A percentile compares a stretch with the other conserved stretches of the same genome.
phyloP scores from a whole-genome alignment of 169 alveolate species.

The Cryptosporidium muris region DNA sequence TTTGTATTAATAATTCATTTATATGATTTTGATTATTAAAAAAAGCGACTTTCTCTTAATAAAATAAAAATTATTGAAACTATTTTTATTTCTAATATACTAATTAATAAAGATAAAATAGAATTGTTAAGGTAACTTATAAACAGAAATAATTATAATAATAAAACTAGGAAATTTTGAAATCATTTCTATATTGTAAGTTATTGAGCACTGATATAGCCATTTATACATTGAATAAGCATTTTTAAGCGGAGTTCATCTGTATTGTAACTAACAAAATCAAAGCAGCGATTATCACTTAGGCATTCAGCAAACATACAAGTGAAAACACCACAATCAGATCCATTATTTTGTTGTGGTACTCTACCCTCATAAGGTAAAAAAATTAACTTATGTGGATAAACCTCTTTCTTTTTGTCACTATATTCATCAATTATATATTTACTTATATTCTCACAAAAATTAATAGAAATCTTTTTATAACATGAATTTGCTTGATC shows the following conservation, averaged over 20 bases:
- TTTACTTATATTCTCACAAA: constrained; percentile 67
- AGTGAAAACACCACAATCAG: constrained; percentile 89
- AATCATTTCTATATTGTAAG: too few species aligned
- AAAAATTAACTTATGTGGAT: constrained; percentile 1
- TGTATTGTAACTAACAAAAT: constrained; percentile 69
- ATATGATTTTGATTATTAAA: too few species aligned
- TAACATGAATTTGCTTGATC: constrained; percentile 35
- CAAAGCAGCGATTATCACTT: constrained; percentile 80
- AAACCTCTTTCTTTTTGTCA: constrained; percentile 74
- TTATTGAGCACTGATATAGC: not conserved
- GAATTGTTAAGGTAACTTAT: too few species aligned
- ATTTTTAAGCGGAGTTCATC: constrained; percentile 30
- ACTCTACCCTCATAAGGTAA: constrained; percentile 36
- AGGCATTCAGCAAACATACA: constrained; percentile 89
- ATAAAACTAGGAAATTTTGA: too few species aligned
- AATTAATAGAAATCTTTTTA: constrained; percentile 34
- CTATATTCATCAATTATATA: constrained; percentile 81
- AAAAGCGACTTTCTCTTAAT: too few species aligned
- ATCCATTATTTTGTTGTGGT: constrained; percentile 85
- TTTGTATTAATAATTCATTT: too few species aligned
- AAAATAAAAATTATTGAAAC: too few species aligned
- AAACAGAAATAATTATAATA: too few species aligned
- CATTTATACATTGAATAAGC: constrained; percentile 39
- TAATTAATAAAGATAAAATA: too few species aligned
- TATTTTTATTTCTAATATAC: too few species aligned